Conservation (phyloP, 495 filamentous ascomycete genomes). For the Lepraria neglecta region DNA sequence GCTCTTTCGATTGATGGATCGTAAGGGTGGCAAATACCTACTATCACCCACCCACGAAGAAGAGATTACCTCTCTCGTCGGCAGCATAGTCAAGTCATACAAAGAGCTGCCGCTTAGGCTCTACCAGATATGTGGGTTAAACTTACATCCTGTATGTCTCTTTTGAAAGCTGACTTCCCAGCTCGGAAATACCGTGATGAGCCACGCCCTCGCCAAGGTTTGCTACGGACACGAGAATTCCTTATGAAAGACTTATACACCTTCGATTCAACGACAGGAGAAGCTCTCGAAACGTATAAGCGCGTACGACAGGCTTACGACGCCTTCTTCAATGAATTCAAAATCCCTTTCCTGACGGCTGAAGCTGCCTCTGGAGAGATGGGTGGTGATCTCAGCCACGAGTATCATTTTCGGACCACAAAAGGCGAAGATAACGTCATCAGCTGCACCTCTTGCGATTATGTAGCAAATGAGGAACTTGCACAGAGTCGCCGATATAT, state of each 20-base stretch:
- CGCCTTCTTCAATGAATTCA: constrained; percentile 72
- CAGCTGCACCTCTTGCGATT: constrained; percentile 65
- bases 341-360: constrained; percentile 75
- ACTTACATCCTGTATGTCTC: not conserved
- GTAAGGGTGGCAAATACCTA: constrained; percentile 67
- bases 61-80: constrained; percentile 80
- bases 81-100: constrained; percentile 69
- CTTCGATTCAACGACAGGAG: constrained; percentile 63
- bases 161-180: constrained; percentile 31
- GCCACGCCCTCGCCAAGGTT: constrained; percentile 74
- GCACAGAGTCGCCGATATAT: constrained; percentile 36
- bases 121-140: constrained; percentile 76
- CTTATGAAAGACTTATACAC: constrained; percentile 99
- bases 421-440: constrained; percentile 83
- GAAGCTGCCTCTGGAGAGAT: constrained; percentile 93
- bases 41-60: constrained; percentile 95
- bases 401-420: constrained; percentile 77
- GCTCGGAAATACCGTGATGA: constrained; percentile 94
- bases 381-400: constrained; percentile 87
- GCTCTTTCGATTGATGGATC: constrained; percentile 76
- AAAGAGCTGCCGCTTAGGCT: constrained; percentile 79
- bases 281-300: constrained; percentile 71
- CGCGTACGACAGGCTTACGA: constrained; percentile 64
- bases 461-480: constrained; percentile 81
- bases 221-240: constrained; percentile 88